phyloP scores from a whole-genome alignment of 1,284 basidiomycete genomes.

The Apiotrichum mycotoxinovorans region DNA sequence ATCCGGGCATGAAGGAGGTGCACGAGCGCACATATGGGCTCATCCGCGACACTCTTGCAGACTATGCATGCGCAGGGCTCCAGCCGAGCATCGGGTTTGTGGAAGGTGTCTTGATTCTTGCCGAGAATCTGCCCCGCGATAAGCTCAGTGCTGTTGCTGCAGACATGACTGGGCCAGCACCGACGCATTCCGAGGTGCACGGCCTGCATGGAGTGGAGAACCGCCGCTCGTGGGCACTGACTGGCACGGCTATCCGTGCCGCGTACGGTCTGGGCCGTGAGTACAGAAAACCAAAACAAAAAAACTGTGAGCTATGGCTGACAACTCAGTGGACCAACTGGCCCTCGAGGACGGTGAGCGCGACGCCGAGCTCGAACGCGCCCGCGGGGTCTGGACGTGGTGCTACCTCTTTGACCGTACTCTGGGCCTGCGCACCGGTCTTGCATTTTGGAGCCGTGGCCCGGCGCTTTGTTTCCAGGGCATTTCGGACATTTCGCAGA shows the following conservation, averaged over 20 bases:
- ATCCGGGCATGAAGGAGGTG: slow-evolving; percentile 28
- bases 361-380: slow-evolving; percentile 43
- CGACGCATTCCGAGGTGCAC: slow-evolving; percentile 21
- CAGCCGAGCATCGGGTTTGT: slow-evolving; percentile 49
- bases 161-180: slow-evolving; percentile 22
- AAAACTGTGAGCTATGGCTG: not conserved
- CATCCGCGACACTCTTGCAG: slow-evolving; percentile 40
- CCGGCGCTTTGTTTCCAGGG: slow-evolving; percentile 50
- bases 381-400: slow-evolving; percentile 51
- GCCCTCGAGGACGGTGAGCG: slow-evolving; percentile 40
- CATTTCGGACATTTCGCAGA: slow-evolving; percentile 44
- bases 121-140: slow-evolving; percentile 44
- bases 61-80: slow-evolving; percentile 46
- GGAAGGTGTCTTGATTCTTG: slow-evolving; percentile 50
- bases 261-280: slow-evolving; percentile 47
- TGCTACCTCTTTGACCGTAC: slow-evolving; percentile 52
- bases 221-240: slow-evolving; percentile 49
- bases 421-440: slow-evolving; percentile 48
- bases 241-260: slow-evolving; percentile 48
- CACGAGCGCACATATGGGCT: slow-evolving; percentile 40
- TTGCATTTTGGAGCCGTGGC: slow-evolving; percentile 51
- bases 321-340: slow-evolving; percentile 38
- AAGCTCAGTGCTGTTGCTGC: not conserved
- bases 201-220: slow-evolving; percentile 47
- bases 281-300: slow-evolving; percentile 12